Base-by-base conservation (phyloP, 1,139 yeast species). In the Scheffersomyces lignicola region DNA sequence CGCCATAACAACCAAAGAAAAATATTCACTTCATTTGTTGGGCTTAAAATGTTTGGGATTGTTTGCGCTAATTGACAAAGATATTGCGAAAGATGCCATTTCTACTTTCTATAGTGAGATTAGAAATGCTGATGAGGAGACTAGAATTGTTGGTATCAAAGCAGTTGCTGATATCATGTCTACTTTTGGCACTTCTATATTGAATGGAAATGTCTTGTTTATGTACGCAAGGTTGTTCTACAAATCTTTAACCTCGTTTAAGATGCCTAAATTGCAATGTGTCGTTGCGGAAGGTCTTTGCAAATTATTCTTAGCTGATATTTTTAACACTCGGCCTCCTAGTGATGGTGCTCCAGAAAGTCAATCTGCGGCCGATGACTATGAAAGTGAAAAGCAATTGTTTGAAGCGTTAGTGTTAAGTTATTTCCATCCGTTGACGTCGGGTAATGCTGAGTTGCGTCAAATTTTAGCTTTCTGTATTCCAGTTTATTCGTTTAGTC, bases 401-500 rank as follows among this genome's bases (percentile, higher is more conserved):
- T 75, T 89, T 43, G 90, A 83, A 54, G 77, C 86, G 0, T 65
- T 89, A 39, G 63, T 90, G 5, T 60, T 86, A 35, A 76, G 85
- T 1, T 90, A 88, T 51, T 89, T 87, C 59, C 81, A 84, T 39
- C 88, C 90, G 0, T 57, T 65, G 3, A 81, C 83, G 33, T 60
- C 76, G 4, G 60, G 65, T 10, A 88, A 89, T 48, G 82, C 78
- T 40, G 78, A 80, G 12, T 65, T 90, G 43, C 73, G 83, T 37
- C 97, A 92, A 59, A 84, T 87, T 1, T 76, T 90, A 40, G 80
- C 95, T 8, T 89, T 87, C 54, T 89, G 96, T 52, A 71, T 92
- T 24, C 97, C 97, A 0, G 96, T 87, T 1, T 89, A 87, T 54
- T 83, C 95, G 23, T 86, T 79, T 53, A 85, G 96, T 26, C 90